Evolutionary conservation across 78 protist genomes (phyloP), one percentile per base, ranked within the genome.

Genomic region (Dictyostelium purpureum): DNA sequence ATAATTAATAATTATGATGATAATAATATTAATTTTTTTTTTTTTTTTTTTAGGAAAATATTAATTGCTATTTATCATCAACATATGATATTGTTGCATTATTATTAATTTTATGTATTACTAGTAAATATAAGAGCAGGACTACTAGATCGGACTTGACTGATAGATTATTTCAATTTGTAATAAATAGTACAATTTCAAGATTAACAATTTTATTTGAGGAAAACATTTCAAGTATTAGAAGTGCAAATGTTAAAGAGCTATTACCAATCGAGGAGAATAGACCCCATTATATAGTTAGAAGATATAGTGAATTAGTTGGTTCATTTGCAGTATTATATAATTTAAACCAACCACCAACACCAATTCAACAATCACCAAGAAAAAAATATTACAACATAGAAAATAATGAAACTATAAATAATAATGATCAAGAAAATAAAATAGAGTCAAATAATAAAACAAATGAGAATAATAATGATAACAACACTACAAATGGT

Each of bases 271-370:
- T 83, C 0, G 90, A 83, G 26, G 90, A 83, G 71, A 83, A 83
- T 42, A 67, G 90, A 70, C 90, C 90, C 12, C 90, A 83, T 54
- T 83, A 83, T 56, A 73, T 83, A 4, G 45, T 71, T 9, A 49
- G 90, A 70, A 35, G 90, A 54, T 83, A 83, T 54, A 63, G 74
- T 26, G 90, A 83, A 42, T 40, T 83, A n/a, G 71, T 83, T 70
- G 90, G 90, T 54, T 83, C 90, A 6, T 42, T 83, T 35, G 24
- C 90, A 18, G 49, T 61, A 6, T 65, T 83, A 16, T 70, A 18
- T 18, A 28, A 71, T 21, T 47, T 47, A 2, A 35, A 47, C 21
- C 78, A 75, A 24, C 31, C 54, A 49, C 54, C 54, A 49, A 11
- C 54, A 49, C 54, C 54, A 49, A 7, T 14, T 49, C 54, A 14